Conservation (phyloP, 139 green algal species). For the Yamagishiella unicocca region DNA sequence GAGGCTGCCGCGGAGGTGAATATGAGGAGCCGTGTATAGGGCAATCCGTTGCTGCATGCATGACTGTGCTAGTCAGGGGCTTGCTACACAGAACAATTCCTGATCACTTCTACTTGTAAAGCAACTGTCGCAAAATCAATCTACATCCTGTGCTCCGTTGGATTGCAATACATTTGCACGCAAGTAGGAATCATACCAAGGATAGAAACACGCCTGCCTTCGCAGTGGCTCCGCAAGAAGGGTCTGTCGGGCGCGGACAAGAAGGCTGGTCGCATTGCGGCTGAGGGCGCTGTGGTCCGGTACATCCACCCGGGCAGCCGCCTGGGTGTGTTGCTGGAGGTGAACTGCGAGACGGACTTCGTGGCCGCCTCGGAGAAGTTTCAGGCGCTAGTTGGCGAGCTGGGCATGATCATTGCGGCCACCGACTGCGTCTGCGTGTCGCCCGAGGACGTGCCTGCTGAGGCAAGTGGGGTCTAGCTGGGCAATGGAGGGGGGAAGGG, state of each 20-base stretch:
- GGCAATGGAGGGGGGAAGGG: slow-evolving; percentile 65
- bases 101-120: too few species aligned
- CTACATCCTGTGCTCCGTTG: too few species aligned
- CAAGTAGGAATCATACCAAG: too few species aligned
- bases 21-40: too few species aligned
- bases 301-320: slow-evolving; percentile 96
- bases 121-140: too few species aligned
- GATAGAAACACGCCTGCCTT: too few species aligned
- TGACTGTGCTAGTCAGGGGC: too few species aligned
- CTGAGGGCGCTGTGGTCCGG: slow-evolving; percentile 88
- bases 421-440: slow-evolving; percentile 78
- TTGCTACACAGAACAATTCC: too few species aligned
- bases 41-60: too few species aligned
- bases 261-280: slow-evolving; percentile 93
- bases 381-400: slow-evolving; percentile 73
- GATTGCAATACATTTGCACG: too few species aligned
- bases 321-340: slow-evolving; percentile 92
- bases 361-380: slow-evolving; percentile 93
- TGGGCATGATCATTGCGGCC: slow-evolving; percentile 81
- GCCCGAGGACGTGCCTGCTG: slow-evolving; percentile 67
- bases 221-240: slow-evolving; percentile 96
- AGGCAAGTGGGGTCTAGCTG: slow-evolving; percentile 15
- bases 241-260: slow-evolving; percentile 95
- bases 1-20: slow-evolving; percentile 83
- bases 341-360: slow-evolving; percentile 99